Conservation (phyloP, 805 yeast species). For the Ogataea corticis region DNA sequence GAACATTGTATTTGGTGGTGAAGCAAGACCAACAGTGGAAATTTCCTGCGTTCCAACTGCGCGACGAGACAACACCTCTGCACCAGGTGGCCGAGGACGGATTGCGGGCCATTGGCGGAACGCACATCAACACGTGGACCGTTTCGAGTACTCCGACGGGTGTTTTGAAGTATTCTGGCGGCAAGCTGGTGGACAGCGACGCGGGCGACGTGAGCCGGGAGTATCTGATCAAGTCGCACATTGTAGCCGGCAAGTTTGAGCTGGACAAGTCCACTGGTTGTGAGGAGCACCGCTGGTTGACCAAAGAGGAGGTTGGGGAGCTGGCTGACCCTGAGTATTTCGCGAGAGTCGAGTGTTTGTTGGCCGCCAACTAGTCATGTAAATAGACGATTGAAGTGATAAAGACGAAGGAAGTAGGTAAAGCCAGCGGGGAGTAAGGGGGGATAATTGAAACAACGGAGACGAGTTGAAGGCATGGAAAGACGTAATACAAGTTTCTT, state of each 20-base stretch:
- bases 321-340: slow-evolving; percentile 57
- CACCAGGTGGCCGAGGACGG: slow-evolving; percentile 77
- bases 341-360: slow-evolving; percentile 50
- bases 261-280: slow-evolving; percentile 38
- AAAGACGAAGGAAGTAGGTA: no score
- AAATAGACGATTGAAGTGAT: no score
- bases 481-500: no score
- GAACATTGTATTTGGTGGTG: slow-evolving; percentile 77
- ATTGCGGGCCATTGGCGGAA: slow-evolving; percentile 70
- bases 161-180: slow-evolving; percentile 46
- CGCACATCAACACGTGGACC: slow-evolving; percentile 76
- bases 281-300: slow-evolving; percentile 75
- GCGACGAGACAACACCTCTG: slow-evolving; percentile 50
- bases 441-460: no score
- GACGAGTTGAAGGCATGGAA: no score
- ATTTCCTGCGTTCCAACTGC: slow-evolving; percentile 69
- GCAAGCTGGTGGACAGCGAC: slow-evolving; percentile 24
- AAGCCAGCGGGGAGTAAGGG: no score
- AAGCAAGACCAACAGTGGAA: slow-evolving; percentile 59
- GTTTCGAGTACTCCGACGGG: slow-evolving; percentile 91
- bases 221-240: slow-evolving; percentile 82
- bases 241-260: slow-evolving; percentile 77
- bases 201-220: slow-evolving; percentile 43
- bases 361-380: slow-evolving; percentile 29
- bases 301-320: slow-evolving; percentile 70